A percentile compares a stretch with the other conserved stretches of the same genome.
These are phyloP conservation scores for Phaffomyces opuntiae DNA, from an alignment of 805 yeast species.

Conservation along the genomic window DNA sequence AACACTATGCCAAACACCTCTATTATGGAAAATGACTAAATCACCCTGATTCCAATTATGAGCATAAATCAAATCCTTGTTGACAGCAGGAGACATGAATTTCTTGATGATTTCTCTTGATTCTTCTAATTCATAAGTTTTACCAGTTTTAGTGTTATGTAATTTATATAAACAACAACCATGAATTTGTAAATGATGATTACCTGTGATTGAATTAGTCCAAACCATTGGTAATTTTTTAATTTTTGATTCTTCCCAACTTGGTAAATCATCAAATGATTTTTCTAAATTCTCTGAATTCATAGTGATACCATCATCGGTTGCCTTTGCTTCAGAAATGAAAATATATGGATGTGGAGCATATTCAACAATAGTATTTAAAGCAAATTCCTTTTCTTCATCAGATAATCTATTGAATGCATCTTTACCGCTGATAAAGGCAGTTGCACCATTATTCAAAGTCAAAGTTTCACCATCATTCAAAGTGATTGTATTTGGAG, in stretches of 20 bases:
- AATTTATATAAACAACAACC: slow-evolving; percentile 78
- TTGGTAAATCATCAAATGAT: slow-evolving; percentile 62
- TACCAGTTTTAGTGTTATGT: slow-evolving; percentile 47
- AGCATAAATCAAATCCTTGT: slow-evolving; percentile 67
- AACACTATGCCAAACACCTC: slow-evolving; percentile 90
- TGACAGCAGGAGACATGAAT: slow-evolving; percentile 80
- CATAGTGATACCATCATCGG: slow-evolving; percentile 83
- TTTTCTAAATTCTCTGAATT: slow-evolving; percentile 71
- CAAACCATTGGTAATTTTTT: slow-evolving; percentile 81
- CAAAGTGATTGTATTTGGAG: slow-evolving; percentile 57
- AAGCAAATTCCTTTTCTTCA: slow-evolving; percentile 68
- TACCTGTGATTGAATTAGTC: slow-evolving; percentile 84
- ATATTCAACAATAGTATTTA: slow-evolving; percentile 74
- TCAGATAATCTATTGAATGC: slow-evolving; percentile 63
- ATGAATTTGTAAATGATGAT: slow-evolving; percentile 80
- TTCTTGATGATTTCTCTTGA: slow-evolving; percentile 68
- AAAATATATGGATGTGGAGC: slow-evolving; percentile 92
- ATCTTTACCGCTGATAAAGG: slow-evolving; percentile 77
- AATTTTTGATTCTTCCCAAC: slow-evolving; percentile 74
- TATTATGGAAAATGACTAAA: slow-evolving; percentile 76
- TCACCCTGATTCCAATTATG: slow-evolving; percentile 84
- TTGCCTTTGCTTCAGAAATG: slow-evolving; percentile 74
- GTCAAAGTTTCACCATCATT: slow-evolving; percentile 61
- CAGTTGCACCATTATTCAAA: slow-evolving; percentile 81
- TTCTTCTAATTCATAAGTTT: slow-evolving; percentile 54